Evolutionary conservation across 441 rosid genomes (phyloP).

Genomic region (Pelargonium myrrhifolium): DNA sequence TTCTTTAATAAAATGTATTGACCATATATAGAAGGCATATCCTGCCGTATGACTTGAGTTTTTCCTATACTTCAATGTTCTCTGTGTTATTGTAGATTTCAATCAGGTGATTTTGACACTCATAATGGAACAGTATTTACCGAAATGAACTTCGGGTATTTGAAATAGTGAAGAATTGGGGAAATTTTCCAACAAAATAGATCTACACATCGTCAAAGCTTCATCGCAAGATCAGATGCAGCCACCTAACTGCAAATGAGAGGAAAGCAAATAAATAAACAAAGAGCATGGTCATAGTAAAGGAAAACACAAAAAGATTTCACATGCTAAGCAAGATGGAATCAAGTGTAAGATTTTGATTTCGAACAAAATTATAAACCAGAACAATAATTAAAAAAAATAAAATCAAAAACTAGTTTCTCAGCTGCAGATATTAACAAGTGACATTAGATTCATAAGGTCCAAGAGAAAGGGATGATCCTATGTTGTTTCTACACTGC

Average conservation of each 20-base stretch:
- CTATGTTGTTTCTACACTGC: background rate
- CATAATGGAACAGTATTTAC: background rate
- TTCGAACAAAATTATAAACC: background rate
- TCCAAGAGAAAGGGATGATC: background rate
- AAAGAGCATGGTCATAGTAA: background rate
- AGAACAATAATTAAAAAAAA: background rate
- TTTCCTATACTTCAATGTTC: background rate
- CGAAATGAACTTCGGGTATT: background rate
- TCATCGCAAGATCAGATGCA: background rate
- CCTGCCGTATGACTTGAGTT: background rate
- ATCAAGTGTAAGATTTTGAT: background rate
- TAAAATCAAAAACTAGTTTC: background rate
- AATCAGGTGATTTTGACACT: background rate
- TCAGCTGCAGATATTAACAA: background rate
- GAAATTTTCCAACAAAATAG: background rate
- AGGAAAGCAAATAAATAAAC: background rate
- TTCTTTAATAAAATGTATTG: slow-evolving; percentile 1
- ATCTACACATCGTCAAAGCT: background rate
- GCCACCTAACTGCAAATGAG: background rate
- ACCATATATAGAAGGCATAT: background rate
- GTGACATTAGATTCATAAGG: background rate
- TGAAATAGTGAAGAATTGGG: too few species aligned
- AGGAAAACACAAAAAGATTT: background rate
- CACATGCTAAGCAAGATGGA: background rate
- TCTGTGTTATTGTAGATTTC: background rate